Percentiles rank a stretch among this genome's conserved stretches.
These are phyloP conservation scores for Lasiodiplodia sp. DNA, from an alignment of 2,329 filamentous ascomycete species.

Conservation along the genomic window DNA sequence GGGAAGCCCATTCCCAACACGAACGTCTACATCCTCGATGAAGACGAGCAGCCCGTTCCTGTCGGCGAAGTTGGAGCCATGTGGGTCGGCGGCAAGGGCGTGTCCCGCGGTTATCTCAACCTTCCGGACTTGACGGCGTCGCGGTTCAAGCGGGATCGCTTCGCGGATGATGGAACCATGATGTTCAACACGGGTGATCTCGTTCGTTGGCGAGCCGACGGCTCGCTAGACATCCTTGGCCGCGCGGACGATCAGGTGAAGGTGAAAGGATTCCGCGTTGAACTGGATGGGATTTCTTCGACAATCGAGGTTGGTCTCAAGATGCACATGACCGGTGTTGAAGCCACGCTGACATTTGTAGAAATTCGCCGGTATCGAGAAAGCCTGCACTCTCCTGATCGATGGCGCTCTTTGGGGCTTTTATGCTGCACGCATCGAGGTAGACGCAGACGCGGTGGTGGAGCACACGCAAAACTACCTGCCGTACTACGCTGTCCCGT, in stretches of 20 bases:
- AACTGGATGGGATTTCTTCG: constrained; percentile 64
- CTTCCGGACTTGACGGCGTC: constrained; percentile 59
- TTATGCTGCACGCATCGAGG: constrained; percentile 49
- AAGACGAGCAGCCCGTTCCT: constrained; percentile 53
- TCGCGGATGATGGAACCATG: constrained; percentile 59
- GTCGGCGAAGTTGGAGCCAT: constrained; percentile 60
- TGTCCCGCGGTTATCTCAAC: constrained; percentile 64
- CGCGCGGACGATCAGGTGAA: constrained; percentile 69
- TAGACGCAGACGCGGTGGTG: constrained; percentile 46
- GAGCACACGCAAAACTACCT: constrained; percentile 53
- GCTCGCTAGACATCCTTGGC: constrained; percentile 63
- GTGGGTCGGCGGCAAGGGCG: constrained; percentile 65
- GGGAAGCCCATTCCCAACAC: constrained; percentile 65
- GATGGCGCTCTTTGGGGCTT: constrained; percentile 61
- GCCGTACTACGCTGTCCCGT: constrained; percentile 64
- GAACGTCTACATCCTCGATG: constrained; percentile 62
- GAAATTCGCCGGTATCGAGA: constrained; percentile 55
- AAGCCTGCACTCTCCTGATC: constrained; percentile 58
- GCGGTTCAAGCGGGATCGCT: constrained; percentile 60
- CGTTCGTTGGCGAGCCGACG: constrained; percentile 61
- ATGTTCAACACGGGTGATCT: constrained; percentile 70
- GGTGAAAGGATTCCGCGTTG: constrained; percentile 68
- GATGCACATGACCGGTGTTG: background rate
- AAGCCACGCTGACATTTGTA: constrained; percentile 46
- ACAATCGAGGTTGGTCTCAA: constrained; percentile 1